Percentiles rank a stretch among this genome's conserved stretches.
Evolutionary conservation across 2,329 filamentous ascomycete species (phyloP).

Genomic region (Nemania sp.): DNA sequence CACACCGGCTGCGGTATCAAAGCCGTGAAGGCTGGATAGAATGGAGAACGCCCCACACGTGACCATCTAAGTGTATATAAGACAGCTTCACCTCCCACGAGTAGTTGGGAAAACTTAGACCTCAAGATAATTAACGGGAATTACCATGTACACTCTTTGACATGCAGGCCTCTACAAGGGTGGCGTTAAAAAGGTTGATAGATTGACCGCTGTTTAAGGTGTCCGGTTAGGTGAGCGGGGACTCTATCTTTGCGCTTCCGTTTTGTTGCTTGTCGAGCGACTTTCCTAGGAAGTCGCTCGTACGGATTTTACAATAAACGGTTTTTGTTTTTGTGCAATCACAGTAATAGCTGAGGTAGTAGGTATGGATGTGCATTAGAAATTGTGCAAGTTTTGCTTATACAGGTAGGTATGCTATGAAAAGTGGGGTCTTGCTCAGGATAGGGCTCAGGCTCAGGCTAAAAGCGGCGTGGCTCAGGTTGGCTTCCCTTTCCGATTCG

Average conservation of each 20-base stretch:
- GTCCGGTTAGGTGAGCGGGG: neutral
- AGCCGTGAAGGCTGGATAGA: constrained; percentile 10
- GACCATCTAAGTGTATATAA: constrained; percentile 8
- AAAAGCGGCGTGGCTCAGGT: constrained; percentile 11
- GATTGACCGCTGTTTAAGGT: constrained; percentile 4
- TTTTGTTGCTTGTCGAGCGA: constrained; percentile 3
- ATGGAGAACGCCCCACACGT: constrained; percentile 3
- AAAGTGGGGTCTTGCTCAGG: constrained; percentile 2
- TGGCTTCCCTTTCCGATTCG: constrained; percentile 8
- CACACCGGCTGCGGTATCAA: too few relatives aligned
- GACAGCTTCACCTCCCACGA: constrained; percentile 5
- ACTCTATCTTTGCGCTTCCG: constrained; percentile 4
- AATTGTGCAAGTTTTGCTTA: too few relatives aligned
- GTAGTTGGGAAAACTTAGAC: constrained; percentile 7
- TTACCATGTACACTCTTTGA: constrained; percentile 4
- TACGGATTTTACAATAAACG: constrained; percentile 12
- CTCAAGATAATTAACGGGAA: constrained; percentile 7
- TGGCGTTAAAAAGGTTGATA: constrained; percentile 7
- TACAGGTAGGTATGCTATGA: constrained; percentile 4
- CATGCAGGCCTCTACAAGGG: constrained; percentile 1
- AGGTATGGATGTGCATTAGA: too few relatives aligned
- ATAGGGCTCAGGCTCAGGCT: constrained; percentile 5
- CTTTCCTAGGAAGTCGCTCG: neutral
- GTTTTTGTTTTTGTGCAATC: constrained; percentile 5
- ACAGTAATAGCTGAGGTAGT: too few relatives aligned